A percentile compares a stretch with the other conserved stretches of the same genome.
These are phyloP conservation scores for Fusarium pilosicola DNA, from an alignment of 2,329 filamentous ascomycete genomes.

Conservation along the genomic window DNA sequence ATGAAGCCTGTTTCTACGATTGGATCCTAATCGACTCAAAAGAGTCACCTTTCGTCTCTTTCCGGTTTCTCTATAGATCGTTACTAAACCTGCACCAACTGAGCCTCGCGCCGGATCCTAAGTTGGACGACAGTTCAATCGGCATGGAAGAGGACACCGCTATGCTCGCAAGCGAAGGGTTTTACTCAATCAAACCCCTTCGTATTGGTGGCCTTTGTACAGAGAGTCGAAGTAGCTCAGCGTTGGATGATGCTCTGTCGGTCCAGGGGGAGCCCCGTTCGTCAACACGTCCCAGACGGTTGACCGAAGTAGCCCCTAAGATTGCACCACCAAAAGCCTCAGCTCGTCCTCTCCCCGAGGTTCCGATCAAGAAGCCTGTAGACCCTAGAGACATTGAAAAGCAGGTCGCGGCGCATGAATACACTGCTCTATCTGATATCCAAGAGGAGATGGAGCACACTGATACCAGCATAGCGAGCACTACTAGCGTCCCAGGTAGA, in stretches of 20 bases:
- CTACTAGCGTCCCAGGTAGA: constrained; percentile 8
- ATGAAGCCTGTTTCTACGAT: constrained; percentile 62
- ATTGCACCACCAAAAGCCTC: neutral
- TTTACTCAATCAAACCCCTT: neutral
- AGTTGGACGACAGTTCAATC: neutral
- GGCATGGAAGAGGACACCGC: neutral
- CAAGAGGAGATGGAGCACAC: constrained; percentile 34
- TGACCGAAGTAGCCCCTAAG: neutral
- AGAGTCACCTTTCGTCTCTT: constrained; percentile 62
- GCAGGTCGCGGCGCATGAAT: constrained; percentile 6
- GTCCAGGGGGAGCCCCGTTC: neutral
- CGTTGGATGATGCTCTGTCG: neutral
- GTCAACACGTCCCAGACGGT: neutral
- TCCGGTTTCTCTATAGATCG: constrained; percentile 67
- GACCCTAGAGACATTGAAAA: constrained; percentile 10
- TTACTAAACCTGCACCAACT: constrained; percentile 59
- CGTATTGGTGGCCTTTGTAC: neutral
- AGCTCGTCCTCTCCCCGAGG: constrained; percentile 36
- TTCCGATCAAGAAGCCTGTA: constrained; percentile 19
- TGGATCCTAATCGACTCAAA: constrained; percentile 63
- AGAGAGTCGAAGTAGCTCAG: neutral
- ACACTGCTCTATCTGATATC: constrained; percentile 35
- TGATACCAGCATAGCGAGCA: constrained; percentile 16
- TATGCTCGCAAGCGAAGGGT: neutral
- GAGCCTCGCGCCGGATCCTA: constrained; percentile 55